phyloP scores from a whole-genome alignment of 345 rosid species.

The Citrus maxima region DNA sequence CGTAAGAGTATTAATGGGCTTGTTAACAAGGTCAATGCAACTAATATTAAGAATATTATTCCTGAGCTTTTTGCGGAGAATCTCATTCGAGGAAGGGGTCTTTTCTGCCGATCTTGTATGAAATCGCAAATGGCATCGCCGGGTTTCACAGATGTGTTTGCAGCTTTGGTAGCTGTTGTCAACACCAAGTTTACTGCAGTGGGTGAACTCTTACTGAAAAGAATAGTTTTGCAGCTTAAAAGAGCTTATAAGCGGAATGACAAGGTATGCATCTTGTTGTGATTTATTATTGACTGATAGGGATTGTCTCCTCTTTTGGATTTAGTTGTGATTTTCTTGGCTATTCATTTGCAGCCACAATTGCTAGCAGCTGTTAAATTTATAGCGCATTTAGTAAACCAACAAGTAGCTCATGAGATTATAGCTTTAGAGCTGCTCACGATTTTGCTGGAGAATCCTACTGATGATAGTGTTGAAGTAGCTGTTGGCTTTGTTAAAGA shows the following conservation, averaged over 20 bases:
- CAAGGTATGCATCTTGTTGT: conserved; percentile 44
- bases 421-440: conserved; percentile 77
- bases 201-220: conserved; percentile 72
- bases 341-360: conserved; percentile 59
- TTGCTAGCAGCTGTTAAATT: conserved; percentile 92
- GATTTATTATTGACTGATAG: not conserved
- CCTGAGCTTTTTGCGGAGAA: conserved; percentile 88
- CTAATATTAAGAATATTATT: conserved; percentile 78
- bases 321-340: not conserved
- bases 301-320: not conserved
- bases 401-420: conserved; percentile 87
- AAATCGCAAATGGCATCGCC: conserved; percentile 99
- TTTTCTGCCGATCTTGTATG: conserved; percentile 86
- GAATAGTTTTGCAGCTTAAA: conserved; percentile 89
- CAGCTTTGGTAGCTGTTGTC: conserved; percentile 80
- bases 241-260: conserved; percentile 94
- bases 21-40: conserved; percentile 83
- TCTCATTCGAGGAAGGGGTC: conserved; percentile 85
- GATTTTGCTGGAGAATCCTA: conserved; percentile 71
- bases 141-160: conserved; percentile 82
- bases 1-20: conserved; percentile 92
- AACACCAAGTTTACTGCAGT: conserved; percentile 90
- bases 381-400: conserved; percentile 91
- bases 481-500: conserved; percentile 91
- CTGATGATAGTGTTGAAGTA: conserved; percentile 95